Percentiles rank a stretch among this genome's conserved stretches.
phyloP scores from a whole-genome alignment of 2,329 filamentous ascomycete species.

The Pyrenophora teres region DNA sequence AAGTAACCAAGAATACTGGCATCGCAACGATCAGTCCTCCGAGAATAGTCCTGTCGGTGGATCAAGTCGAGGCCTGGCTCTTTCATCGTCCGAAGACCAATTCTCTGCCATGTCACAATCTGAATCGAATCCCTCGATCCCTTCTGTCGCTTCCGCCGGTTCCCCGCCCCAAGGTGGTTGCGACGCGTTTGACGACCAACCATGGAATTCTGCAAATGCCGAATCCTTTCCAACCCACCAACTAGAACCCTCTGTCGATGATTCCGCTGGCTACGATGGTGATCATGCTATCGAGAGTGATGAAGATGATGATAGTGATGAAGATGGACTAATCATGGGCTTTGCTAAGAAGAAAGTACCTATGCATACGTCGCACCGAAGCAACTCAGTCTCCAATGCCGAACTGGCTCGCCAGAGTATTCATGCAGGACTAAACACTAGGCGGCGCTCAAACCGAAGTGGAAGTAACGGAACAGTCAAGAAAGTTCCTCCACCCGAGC shows the following conservation, averaged over 20 bases:
- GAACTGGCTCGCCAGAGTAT: constrained; percentile 40
- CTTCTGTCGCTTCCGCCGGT: constrained; percentile 55
- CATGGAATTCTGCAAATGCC: constrained; percentile 37
- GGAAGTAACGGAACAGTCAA: constrained; percentile 58
- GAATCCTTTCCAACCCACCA: constrained; percentile 45
- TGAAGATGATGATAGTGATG: constrained; percentile 47
- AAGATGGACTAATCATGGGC: constrained; percentile 48
- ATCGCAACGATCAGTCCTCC: constrained; percentile 40
- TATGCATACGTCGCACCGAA: constrained; percentile 34
- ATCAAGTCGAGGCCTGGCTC: constrained; percentile 40
- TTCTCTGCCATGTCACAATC: constrained; percentile 57
- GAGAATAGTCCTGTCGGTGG: constrained; percentile 49
- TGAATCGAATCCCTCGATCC: constrained; percentile 57
- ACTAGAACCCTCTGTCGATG: constrained; percentile 31
- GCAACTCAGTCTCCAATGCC: constrained; percentile 46
- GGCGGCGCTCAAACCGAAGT: constrained; percentile 52
- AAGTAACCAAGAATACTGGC: constrained; percentile 38
- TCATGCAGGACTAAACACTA: constrained; percentile 29
- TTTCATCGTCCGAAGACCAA: constrained; percentile 55
- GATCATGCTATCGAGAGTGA: constrained; percentile 51
- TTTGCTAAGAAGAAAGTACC: constrained; percentile 45
- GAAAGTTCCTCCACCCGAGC: constrained; percentile 47
- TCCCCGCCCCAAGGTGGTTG: constrained; percentile 51
- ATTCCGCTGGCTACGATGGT: constrained; percentile 48
- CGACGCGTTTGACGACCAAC: constrained; percentile 20